Percentiles rank a stretch among this genome's conserved stretches.
Conservation (phyloP, 2,329 filamentous ascomycete genomes). For the Colletotrichum sp. region DNA sequence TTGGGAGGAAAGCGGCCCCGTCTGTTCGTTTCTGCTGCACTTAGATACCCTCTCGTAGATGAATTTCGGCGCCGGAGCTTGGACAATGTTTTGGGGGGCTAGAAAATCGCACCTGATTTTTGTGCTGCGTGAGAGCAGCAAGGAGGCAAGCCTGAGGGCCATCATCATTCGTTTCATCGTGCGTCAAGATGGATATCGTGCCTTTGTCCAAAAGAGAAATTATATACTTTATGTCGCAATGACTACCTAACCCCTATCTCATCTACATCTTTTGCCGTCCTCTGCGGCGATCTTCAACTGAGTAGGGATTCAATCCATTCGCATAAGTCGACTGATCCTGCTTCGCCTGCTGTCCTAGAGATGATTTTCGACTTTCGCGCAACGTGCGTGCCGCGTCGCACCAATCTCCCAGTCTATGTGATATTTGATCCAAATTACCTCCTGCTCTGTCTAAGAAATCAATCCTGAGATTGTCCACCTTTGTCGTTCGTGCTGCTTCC, state of each 20-base stretch:
- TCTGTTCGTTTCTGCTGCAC: constrained; percentile 22
- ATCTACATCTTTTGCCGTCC: background rate
- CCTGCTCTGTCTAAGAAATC: background rate
- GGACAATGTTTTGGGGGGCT: background rate
- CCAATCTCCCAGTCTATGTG: background rate
- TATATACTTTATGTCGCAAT: constrained; percentile 8
- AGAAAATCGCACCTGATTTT: background rate
- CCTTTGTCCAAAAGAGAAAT: background rate
- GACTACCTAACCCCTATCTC: background rate
- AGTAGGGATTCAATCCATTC: background rate
- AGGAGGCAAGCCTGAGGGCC: background rate
- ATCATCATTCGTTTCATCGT: constrained; percentile 15
- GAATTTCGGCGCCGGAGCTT: constrained; percentile 13
- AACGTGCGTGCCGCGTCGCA: background rate
- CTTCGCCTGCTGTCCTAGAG: background rate
- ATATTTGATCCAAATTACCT: background rate
- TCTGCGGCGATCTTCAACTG: background rate
- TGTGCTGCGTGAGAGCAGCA: background rate
- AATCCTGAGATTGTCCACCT: background rate
- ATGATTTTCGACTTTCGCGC: background rate
- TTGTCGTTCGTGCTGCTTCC: background rate
- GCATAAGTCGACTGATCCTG: background rate
- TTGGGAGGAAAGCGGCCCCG: constrained; percentile 2
- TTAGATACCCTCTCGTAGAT: constrained; percentile 26
- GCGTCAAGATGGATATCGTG: background rate